A percentile compares a stretch with the other conserved stretches of the same genome.
Evolutionary conservation across 345 rosid species (phyloP).

Genomic region (Fremontodendron californicum): DNA sequence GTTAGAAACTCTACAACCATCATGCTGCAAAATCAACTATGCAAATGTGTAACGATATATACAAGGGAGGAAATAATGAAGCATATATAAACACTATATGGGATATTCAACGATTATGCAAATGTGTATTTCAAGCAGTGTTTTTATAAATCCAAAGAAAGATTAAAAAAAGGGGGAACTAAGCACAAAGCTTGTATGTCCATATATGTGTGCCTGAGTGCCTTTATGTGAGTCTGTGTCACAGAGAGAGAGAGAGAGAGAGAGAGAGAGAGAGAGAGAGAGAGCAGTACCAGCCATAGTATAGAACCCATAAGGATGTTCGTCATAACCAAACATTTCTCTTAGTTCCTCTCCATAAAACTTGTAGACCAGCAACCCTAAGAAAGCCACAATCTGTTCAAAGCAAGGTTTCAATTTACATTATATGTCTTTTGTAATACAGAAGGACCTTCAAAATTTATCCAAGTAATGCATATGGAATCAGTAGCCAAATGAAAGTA

Average conservation of each 20-base stretch:
- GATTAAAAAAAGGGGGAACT: not conserved
- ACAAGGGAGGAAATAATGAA: not conserved
- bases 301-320: constrained; percentile 96
- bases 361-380: constrained; percentile 93
- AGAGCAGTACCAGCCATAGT: constrained; percentile 73
- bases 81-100: not conserved
- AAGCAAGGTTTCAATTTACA: constrained; percentile 18
- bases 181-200: not conserved
- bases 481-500: not conserved
- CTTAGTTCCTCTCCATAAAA: constrained; percentile 92
- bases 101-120: not conserved
- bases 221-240: not conserved
- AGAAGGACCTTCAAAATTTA: constrained; percentile 1
- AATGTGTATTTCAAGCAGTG: not conserved
- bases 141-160: not conserved
- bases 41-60: not conserved
- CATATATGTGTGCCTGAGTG: not conserved
- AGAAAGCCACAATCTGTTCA: constrained; percentile 79
- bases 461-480: not conserved
- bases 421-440: not conserved
- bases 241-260: not conserved
- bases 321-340: constrained; percentile 97
- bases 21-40: not conserved
- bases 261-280: constrained; percentile 8
- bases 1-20: not conserved